Percentiles rank a stretch among this genome's conserved stretches.
Conservation (phyloP, 177 flowering plant species). For the Tripterygium wilfordii region DNA sequence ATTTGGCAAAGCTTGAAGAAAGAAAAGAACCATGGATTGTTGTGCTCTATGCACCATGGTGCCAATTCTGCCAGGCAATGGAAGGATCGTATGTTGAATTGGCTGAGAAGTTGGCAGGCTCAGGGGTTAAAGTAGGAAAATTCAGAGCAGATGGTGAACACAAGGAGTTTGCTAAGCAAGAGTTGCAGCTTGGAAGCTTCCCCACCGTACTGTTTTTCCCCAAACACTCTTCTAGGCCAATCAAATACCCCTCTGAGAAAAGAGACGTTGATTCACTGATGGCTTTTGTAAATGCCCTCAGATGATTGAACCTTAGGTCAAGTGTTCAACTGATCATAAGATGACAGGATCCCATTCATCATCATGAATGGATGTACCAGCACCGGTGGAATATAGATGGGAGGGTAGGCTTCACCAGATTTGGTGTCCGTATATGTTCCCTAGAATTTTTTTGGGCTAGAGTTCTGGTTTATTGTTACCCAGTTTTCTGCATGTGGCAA, state of each 20-base stretch:
- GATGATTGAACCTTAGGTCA: too few species aligned
- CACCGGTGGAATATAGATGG: too few species aligned
- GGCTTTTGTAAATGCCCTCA: constrained; percentile 74
- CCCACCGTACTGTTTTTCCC: constrained; percentile 95
- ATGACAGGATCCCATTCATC: too few species aligned
- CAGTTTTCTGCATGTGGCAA: too few species aligned
- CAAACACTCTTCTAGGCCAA: constrained; percentile 58
- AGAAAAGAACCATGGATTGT: constrained; percentile 87
- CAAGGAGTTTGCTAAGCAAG: constrained; percentile 63
- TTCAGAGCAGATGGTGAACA: constrained; percentile 93
- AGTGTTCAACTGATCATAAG: too few species aligned
- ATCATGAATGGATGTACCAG: too few species aligned
- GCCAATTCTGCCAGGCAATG: constrained; percentile 97
- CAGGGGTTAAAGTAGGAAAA: constrained; percentile 84
- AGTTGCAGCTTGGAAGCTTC: constrained; percentile 82
- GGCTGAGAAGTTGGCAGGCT: constrained; percentile 69
- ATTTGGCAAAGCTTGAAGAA: constrained; percentile 54
- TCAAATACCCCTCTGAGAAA: constrained; percentile 85
- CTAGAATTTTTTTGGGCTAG: too few species aligned
- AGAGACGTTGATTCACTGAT: constrained; percentile 83
- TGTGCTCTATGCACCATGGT: constrained; percentile 97
- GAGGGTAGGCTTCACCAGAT: too few species aligned
- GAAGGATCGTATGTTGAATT: constrained; percentile 70
- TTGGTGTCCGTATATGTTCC: too few species aligned
- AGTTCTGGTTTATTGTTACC: too few species aligned